Evolutionary conservation across 108 stramenopile genomes (phyloP).

Genomic region (Fistulifera pelliculosa): DNA sequence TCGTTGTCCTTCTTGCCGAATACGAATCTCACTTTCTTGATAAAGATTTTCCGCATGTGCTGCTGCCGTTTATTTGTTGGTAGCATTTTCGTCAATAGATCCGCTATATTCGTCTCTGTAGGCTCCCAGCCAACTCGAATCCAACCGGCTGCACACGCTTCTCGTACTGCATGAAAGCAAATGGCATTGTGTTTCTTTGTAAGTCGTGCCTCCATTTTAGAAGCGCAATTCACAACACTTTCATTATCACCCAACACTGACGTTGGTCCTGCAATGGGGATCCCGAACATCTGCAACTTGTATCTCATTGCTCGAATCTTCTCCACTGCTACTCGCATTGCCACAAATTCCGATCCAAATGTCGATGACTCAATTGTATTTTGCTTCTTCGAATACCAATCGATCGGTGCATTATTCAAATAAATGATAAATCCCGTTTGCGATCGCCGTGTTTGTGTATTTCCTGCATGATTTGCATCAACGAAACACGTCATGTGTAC

Average conservation of each 20-base stretch:
- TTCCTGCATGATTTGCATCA: slow-evolving; percentile 36
- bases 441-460: slow-evolving; percentile 22
- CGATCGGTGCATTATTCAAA: slow-evolving; percentile 24
- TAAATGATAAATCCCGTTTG: slow-evolving; percentile 30
- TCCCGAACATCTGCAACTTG: slow-evolving; percentile 27
- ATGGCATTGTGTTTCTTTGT: slow-evolving; percentile 32
- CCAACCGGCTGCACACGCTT: slow-evolving; percentile 26
- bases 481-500: slow-evolving; percentile 15
- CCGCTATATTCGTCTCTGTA: slow-evolving; percentile 25
- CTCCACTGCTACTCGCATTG: slow-evolving; percentile 21
- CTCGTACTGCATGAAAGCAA: slow-evolving; percentile 27
- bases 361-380: slow-evolving; percentile 30
- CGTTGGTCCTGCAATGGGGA: slow-evolving; percentile 23
- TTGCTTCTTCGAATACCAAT: slow-evolving; percentile 25
- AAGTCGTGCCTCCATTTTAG: slow-evolving; percentile 21
- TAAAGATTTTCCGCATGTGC: neutral
- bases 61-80: neutral
- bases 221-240: slow-evolving; percentile 22
- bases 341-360: slow-evolving; percentile 29
- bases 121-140: slow-evolving; percentile 20
- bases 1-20: too few relatives aligned
- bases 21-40: too few relatives aligned
- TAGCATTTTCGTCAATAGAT: slow-evolving; percentile 31
- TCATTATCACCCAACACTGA: slow-evolving; percentile 21
- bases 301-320: slow-evolving; percentile 18